Conservation (phyloP, 2,329 filamentous ascomycete genomes). For the Diplodia sapinea region DNA sequence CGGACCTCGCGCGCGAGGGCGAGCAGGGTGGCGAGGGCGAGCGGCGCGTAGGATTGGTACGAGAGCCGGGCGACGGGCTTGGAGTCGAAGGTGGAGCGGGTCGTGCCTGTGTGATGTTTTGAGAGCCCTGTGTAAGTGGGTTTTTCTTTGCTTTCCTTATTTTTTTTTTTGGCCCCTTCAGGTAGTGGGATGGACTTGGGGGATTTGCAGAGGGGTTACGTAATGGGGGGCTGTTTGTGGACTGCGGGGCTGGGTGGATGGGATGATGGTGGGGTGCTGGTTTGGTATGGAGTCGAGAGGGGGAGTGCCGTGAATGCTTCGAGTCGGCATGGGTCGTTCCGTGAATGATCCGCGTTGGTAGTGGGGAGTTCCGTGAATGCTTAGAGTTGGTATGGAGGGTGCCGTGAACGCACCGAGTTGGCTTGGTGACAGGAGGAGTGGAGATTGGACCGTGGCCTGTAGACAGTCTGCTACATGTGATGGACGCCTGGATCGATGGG, state of each 20-base stretch:
- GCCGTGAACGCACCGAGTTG: neutral
- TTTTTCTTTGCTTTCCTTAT: no score
- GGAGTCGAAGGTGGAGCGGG: constrained; percentile 73
- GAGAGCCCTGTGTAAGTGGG: constrained; percentile 36
- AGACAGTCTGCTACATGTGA: neutral
- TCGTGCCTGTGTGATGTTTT: constrained; percentile 64
- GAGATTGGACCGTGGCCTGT: neutral
- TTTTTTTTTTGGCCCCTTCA: neutral
- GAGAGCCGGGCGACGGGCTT: constrained; percentile 75
- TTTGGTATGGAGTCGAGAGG: neutral
- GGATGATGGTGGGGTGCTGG: neutral
- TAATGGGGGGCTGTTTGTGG: neutral
- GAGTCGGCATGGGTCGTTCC: neutral
- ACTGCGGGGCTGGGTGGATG: neutral
- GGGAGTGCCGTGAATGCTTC: neutral
- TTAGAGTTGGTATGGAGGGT: neutral
- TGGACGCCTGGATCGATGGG: neutral
- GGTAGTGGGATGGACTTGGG: neutral
- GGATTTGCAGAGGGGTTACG: neutral
- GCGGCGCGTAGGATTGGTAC: constrained; percentile 75
- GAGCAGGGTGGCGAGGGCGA: constrained; percentile 72
- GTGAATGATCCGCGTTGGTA: neutral
- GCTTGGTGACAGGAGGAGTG: neutral
- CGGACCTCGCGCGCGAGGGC: constrained; percentile 65
- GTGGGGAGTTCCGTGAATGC: no score